Base-by-base conservation (phyloP, 495 filamentous ascomycete species). In the Aspergillus avenaceus region DNA sequence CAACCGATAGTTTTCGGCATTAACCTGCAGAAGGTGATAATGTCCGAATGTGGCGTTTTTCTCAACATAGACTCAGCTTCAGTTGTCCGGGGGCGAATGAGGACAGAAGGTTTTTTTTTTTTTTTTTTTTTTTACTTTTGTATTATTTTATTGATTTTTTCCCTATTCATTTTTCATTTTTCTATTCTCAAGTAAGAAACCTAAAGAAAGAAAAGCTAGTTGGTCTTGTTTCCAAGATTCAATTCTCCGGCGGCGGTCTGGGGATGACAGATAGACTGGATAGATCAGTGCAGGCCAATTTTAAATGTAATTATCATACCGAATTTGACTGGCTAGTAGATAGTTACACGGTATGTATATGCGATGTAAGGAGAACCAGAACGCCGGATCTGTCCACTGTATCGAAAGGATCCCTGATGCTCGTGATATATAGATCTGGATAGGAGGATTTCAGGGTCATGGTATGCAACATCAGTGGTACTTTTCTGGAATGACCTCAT, bases 191-290 rank as follows among this genome's bases (percentile, higher is more conserved):
- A 3, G n/a, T 3, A 31, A 8, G 2, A 31, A 31, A 31, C 9
- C 8, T 19, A 21, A 21, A 21, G 9, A 38, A 21, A 21, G 12
- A 21, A 21, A 38, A 38, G 8, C 8, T 4, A 36, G 13, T 7
- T 9, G 12, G 16, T 38, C 18, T 21, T 19, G 34, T 14, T 34
- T 12, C 31, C 6, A 34, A 12, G 34, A 38, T 19, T 45, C 22
- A 50, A 52, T 44, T 52, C 45, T 56, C 54, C 54, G 54, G 52
- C 8, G 24, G 32, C 19, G 12, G 21, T 25, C 45, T 16, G 41
- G 31, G 27, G 37, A n/a, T 52, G 54, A 52, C 45, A 45, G 48
- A 52, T 56, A 41, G 38, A 56, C 28, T 56, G 41, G 54, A 56
- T 44, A 52, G 44, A 56, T 56, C 54, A 40, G 22, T 38, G 44